These are phyloP conservation scores for Venturia aucupariae DNA, from an alignment of 2,329 filamentous ascomycete species.

Conservation along the genomic window DNA sequence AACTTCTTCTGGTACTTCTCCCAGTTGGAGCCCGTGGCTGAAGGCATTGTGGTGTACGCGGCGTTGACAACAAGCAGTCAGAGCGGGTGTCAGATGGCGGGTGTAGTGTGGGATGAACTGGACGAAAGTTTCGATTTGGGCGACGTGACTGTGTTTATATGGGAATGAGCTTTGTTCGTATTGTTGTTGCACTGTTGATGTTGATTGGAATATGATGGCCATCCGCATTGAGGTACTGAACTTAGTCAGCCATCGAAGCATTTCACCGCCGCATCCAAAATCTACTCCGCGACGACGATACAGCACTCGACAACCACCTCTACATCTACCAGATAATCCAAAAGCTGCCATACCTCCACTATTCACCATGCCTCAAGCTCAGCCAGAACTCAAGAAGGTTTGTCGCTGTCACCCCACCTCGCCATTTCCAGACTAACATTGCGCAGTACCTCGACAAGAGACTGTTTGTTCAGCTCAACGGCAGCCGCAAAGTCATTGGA, in stretches of 20 bases:
- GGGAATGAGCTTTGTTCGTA: not conserved
- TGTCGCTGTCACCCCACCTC: constrained; percentile 20
- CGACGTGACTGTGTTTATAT: not conserved
- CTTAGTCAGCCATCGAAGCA: not conserved
- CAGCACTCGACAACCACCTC: not conserved
- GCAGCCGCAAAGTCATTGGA: constrained; percentile 93
- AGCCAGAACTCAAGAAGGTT: constrained; percentile 98
- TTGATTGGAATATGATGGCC: not conserved
- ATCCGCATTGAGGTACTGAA: not conserved
- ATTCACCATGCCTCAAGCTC: constrained; percentile 86
- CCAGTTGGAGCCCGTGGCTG: constrained; percentile 88
- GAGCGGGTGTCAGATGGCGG: not conserved
- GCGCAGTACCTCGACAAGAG: constrained; percentile 90
- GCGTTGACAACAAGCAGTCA: not conserved
- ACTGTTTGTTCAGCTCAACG: constrained; percentile 95
- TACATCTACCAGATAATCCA: not conserved
- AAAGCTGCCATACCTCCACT: not conserved
- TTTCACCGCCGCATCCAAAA: not conserved
- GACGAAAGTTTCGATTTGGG: not conserved
- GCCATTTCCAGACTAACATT: not conserved
- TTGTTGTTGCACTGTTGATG: constrained; percentile 4
- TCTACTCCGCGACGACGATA: not conserved
- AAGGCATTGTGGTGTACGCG: constrained; percentile 58
- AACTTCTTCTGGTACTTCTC: constrained; percentile 99
- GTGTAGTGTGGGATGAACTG: not conserved